Percentiles rank a stretch among this genome's conserved stretches.
Evolutionary conservation across 257 asterid species (phyloP).

Genomic region (Solanum dulcamara): DNA sequence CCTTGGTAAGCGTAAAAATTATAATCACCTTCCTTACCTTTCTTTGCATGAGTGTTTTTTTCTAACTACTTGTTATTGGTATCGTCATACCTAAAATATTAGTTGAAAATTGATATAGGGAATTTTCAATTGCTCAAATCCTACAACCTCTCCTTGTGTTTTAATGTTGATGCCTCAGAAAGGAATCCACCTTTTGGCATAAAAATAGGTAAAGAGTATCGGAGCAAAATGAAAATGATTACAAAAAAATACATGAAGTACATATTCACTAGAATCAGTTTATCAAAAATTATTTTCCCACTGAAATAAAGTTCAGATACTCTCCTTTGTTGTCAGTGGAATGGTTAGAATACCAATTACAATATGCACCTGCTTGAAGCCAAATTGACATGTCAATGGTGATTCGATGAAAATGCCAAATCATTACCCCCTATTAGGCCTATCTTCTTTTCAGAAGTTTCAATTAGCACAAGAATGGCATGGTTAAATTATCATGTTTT

Average conservation of each 20-base stretch:
- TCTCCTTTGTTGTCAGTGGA: neutral
- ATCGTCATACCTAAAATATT: neutral
- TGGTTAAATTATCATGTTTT: neutral
- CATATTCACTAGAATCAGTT: neutral
- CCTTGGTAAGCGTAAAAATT: constrained; percentile 44
- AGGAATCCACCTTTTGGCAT: neutral
- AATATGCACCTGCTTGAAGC: neutral
- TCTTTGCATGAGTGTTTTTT: neutral
- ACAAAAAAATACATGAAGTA: neutral
- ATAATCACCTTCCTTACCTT: neutral
- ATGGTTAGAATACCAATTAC: neutral
- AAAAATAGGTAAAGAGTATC: neutral
- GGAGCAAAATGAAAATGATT: neutral
- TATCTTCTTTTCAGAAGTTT: neutral
- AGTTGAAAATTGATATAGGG: neutral
- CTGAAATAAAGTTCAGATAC: neutral
- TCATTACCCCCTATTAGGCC: neutral
- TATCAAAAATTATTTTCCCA: neutral
- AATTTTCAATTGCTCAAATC: neutral
- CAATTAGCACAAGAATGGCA: neutral
- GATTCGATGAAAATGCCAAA: neutral
- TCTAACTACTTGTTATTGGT: neutral
- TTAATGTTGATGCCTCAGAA: neutral
- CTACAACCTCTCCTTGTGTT: neutral
- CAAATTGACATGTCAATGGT: neutral